Percentiles rank a stretch among this genome's conserved stretches.
Conservation (phyloP, 352 stramenopile genomes). For the Phytophthora kernoviae region DNA sequence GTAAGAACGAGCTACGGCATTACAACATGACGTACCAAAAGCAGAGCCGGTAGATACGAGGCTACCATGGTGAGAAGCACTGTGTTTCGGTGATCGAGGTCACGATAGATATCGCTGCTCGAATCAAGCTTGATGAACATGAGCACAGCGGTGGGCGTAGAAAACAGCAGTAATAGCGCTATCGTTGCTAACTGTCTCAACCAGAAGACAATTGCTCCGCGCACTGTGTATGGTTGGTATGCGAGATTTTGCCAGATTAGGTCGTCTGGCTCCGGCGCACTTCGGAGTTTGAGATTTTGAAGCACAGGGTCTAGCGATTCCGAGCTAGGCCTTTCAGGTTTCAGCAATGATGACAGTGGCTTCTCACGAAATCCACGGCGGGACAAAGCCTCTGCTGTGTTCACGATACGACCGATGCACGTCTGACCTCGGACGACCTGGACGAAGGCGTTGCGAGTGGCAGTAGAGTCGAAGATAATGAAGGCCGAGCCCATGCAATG, state of each 20-base stretch:
- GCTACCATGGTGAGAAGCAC: conserved; percentile 65
- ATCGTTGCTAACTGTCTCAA: conserved; percentile 58
- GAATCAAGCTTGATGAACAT: conserved; percentile 85
- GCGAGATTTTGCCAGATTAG: conserved; percentile 79
- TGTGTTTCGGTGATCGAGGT: conserved; percentile 48
- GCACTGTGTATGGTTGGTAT: conserved; percentile 58
- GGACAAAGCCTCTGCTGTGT: conserved; percentile 37
- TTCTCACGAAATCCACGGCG: conserved; percentile 25
- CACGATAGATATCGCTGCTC: conserved; percentile 61
- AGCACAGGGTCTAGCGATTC: conserved; percentile 48
- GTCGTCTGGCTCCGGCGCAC: conserved; percentile 77
- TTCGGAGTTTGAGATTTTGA: conserved; percentile 56
- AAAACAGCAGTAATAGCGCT: conserved; percentile 69
- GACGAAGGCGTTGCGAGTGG: conserved; percentile 65
- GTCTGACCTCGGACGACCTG: conserved; percentile 51
- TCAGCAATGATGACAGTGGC: conserved; percentile 18
- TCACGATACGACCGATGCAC: conserved; percentile 41
- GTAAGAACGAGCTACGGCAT: background rate
- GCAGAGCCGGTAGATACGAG: conserved; percentile 73
- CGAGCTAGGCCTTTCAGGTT: conserved; percentile 11
- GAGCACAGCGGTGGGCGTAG: conserved; percentile 76
- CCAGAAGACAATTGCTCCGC: conserved; percentile 41
- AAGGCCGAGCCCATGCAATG: conserved; percentile 73
- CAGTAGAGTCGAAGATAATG: conserved; percentile 70
- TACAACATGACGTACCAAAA: conserved; percentile 49